phyloP scores from a whole-genome alignment of 768 basidiomycete species.

The Bullera alba region DNA sequence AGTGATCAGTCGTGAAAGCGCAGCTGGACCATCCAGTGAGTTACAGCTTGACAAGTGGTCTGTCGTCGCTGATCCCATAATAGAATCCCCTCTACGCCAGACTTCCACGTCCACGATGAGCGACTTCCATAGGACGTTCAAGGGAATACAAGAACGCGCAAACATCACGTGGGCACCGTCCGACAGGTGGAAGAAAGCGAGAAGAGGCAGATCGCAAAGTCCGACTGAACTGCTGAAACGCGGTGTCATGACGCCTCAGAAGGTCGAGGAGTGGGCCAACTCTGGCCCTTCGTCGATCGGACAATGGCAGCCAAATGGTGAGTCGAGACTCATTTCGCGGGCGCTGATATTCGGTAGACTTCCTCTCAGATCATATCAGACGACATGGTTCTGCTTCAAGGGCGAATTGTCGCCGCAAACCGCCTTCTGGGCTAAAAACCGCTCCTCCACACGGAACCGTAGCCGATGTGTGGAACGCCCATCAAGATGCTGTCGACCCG shows the following conservation, averaged over 20 bases:
- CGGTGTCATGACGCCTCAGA: no score
- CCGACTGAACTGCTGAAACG: no score
- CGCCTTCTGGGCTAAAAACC: conserved; percentile 25
- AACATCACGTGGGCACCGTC: conserved; percentile 35
- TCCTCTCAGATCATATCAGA: conserved; percentile 19
- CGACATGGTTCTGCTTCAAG: conserved; percentile 8
- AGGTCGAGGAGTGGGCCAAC: no score
- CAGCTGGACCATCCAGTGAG: conserved; percentile 29
- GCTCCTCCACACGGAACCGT: conserved; percentile 28
- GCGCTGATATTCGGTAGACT: conserved; percentile 7
- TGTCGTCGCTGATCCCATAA: background rate
- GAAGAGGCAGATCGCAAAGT: conserved; percentile 3
- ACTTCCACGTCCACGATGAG: conserved; percentile 7
- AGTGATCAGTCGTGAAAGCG: conserved; percentile 12
- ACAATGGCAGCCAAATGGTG: conserved; percentile 5
- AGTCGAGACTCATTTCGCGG: background rate
- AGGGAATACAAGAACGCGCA: conserved; percentile 19
- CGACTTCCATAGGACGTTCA: conserved; percentile 35
- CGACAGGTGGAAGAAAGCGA: conserved; percentile 18
- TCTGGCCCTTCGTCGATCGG: no score
- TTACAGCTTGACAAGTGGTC: background rate
- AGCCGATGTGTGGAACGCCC: conserved; percentile 24
- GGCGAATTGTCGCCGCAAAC: background rate
- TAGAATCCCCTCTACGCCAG: background rate
- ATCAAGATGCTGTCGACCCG: conserved; percentile 62